phyloP scores from a whole-genome alignment of 2,329 filamentous ascomycete species.

The Aschersonia sp. region DNA sequence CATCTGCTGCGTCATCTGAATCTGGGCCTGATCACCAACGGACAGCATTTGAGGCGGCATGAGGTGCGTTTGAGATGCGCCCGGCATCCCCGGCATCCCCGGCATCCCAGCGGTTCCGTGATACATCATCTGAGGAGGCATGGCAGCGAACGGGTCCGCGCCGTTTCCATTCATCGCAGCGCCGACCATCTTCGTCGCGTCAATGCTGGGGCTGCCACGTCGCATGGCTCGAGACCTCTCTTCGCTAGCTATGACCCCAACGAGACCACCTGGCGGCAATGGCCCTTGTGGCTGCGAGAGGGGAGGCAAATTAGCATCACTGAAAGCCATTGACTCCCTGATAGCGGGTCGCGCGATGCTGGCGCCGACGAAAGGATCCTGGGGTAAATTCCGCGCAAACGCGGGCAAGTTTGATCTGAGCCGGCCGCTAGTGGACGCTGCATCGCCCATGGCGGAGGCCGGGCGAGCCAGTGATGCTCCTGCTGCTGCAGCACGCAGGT shows the following conservation, averaged over 20 bases:
- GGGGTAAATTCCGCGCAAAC: conserved; percentile 69
- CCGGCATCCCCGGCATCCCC: conserved; percentile 12
- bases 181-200: conserved; percentile 23
- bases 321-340: conserved; percentile 61
- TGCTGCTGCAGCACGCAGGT: conserved; percentile 43
- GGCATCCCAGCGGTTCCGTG: conserved; percentile 10
- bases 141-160: conserved; percentile 34
- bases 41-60: conserved; percentile 35
- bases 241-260: conserved; percentile 78
- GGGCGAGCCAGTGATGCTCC: conserved; percentile 33
- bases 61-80: conserved; percentile 14
- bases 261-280: conserved; percentile 59
- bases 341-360: conserved; percentile 57
- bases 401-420: conserved; percentile 47
- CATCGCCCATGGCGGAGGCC: conserved; percentile 38
- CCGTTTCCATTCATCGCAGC: conserved; percentile 20
- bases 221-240: conserved; percentile 66
- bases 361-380: conserved; percentile 74
- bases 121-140: conserved; percentile 30
- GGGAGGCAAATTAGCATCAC: conserved; percentile 30
- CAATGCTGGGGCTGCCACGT: conserved; percentile 60
- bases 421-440: conserved; percentile 14
- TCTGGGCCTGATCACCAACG: conserved; percentile 56
- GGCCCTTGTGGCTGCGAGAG: conserved; percentile 19
- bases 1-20: conserved; percentile 75